Evolutionary conservation across 139 green algal genomes (phyloP).

Genomic region (Deuterostichococcus epilithicus): DNA sequence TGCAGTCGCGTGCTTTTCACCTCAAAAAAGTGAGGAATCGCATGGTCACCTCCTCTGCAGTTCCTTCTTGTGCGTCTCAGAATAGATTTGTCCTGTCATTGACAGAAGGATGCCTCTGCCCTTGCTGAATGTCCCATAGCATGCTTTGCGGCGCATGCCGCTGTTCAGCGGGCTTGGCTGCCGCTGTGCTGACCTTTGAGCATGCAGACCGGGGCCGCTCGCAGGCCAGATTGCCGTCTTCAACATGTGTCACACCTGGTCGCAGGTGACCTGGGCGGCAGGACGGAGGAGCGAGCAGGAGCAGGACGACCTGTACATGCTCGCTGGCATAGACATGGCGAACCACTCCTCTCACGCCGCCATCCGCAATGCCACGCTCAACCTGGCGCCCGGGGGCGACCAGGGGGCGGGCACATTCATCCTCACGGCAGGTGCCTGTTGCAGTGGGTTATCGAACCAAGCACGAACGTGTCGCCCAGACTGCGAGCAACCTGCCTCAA

Average conservation of each 20-base stretch:
- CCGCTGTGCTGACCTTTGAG: neutral
- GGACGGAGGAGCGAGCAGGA: neutral
- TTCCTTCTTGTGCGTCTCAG: neutral
- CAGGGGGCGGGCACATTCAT: conserved; percentile 38
- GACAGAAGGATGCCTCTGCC: neutral
- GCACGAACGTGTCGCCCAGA: neutral
- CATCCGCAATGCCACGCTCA: conserved; percentile 41
- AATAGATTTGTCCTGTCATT: neutral
- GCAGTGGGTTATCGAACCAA: too few species aligned
- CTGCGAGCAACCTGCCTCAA: neutral
- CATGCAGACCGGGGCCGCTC: neutral
- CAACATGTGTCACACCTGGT: neutral
- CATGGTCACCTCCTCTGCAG: conserved; percentile 29
- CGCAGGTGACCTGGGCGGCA: conserved; percentile 6
- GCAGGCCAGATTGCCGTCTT: neutral
- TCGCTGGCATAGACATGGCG: conserved; percentile 70
- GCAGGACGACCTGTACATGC: conserved; percentile 46
- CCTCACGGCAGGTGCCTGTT: conserved; percentile 56
- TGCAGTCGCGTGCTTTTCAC: conserved; percentile 72
- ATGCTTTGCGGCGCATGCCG: neutral
- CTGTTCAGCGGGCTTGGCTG: neutral
- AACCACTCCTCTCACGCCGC: conserved; percentile 50
- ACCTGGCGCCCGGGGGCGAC: conserved; percentile 22
- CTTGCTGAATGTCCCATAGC: neutral
- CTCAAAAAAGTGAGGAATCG: conserved; percentile 64